These are phyloP conservation scores for Croton setiger DNA, from an alignment of 441 rosid species.

Conservation along the genomic window DNA sequence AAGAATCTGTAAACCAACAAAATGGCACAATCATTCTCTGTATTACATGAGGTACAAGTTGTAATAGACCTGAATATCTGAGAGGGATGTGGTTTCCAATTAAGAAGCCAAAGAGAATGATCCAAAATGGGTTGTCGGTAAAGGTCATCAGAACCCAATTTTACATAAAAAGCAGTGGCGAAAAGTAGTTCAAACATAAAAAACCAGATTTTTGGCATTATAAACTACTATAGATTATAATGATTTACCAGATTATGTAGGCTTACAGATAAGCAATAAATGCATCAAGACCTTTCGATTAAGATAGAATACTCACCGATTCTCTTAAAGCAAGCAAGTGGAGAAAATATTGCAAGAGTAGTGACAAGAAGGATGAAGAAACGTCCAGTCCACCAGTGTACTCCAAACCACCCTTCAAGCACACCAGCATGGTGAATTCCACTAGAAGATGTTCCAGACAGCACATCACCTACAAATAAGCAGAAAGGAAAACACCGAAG, in stretches of 20 bases:
- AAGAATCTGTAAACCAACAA: constrained; percentile 72
- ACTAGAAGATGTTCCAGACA: constrained; percentile 76
- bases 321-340: constrained; percentile 86
- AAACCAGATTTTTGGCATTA: not conserved
- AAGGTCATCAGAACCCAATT: not conserved
- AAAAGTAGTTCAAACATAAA: not conserved
- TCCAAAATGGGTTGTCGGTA: not conserved
- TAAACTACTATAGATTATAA: not conserved
- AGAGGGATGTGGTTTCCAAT: not conserved
- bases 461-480: constrained; percentile 75
- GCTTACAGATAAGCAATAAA: not conserved
- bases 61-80: not conserved
- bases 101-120: constrained; percentile 3
- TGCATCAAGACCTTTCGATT: not conserved
- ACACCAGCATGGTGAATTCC: constrained; percentile 88
- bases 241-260: not conserved
- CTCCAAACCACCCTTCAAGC: constrained; percentile 99
- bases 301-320: constrained; percentile 52
- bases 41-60: not conserved
- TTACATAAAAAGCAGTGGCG: not conserved
- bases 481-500: constrained; percentile 12
- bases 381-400: constrained; percentile 92
- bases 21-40: constrained; percentile 18
- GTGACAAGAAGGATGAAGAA: constrained; percentile 60
- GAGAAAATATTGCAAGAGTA: constrained; percentile 75